Evolutionary conservation across 176 grass and related monocot genomes (phyloP), one percentile per base, ranked within the genome.

Genomic region (Zoysia japonica): DNA sequence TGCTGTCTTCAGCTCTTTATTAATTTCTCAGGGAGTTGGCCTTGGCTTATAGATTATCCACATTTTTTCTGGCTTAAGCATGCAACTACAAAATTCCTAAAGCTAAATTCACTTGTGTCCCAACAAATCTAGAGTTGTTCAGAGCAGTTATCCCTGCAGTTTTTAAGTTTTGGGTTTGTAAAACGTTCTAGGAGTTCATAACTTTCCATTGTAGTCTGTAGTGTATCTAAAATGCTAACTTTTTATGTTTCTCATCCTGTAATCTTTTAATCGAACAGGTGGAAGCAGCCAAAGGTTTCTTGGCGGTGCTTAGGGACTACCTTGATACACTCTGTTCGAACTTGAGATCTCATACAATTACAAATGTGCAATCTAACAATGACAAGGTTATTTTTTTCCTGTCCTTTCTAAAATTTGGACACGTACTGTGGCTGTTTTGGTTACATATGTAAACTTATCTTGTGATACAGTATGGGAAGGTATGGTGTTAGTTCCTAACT

Each of bases 331-430:
- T 96, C 40, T 99, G 96, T 83, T 90, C 90, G 72, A 96, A 99
- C 71, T 83, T 99, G 67, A 80, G 96, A 80, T 96, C 96, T 79
- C 96, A 96, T 81, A 99, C 96, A 5, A 96, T 96, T 57, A 99
- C 96, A 74, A 99, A 99, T 89, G 96, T 99, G 4, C 96, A 99
- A 91, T 96, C 92, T 49, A 96, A 99, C 74, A 99, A 91, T 85
- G 96, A 99, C 85, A 99, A 99, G 96, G 96, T 99, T 87, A n/a
- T 28, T 46, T 39, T 50, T 71, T 12, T 49, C 9, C 9, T 47
- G 8, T 4, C 44, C 45, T 47, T 81, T 66, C 42, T 65, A 17
- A 61, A 70, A 2, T 66, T 57, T 56, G 47, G 71, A 50, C 76
- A 77, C n/a, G 41, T 70, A 38, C 28, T 42, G 10, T 67, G 8